Evolutionary conservation across 441 rosid genomes (phyloP).

Genomic region (Iberis amara): DNA sequence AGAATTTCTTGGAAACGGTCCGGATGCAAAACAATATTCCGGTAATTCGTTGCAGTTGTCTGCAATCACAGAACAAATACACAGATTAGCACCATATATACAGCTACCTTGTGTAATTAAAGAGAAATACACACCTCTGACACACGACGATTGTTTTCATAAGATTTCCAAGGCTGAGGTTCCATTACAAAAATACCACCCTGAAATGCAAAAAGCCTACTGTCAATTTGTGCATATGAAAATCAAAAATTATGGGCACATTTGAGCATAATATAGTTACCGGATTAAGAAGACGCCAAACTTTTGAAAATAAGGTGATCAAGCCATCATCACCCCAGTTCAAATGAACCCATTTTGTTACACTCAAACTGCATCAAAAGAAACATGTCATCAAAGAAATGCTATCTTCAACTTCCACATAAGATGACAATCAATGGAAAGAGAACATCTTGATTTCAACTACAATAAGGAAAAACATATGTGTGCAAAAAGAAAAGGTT

Average conservation of each 20-base stretch:
- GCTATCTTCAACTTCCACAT: neutral
- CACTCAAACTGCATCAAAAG: constrained; percentile 63
- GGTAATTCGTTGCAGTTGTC: constrained; percentile 57
- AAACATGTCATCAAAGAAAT: neutral
- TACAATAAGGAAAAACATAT: neutral
- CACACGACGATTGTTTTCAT: constrained; percentile 66
- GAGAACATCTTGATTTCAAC: neutral
- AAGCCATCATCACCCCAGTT: constrained; percentile 96
- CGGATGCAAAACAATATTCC: constrained; percentile 43
- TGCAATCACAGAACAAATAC: constrained; percentile 35
- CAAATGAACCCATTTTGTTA: constrained; percentile 91
- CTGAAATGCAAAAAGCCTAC: constrained; percentile 35
- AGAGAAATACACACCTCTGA: constrained; percentile 53
- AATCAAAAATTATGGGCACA: neutral
- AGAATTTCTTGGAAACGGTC: constrained; percentile 67
- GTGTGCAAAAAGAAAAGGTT: neutral
- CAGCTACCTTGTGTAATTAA: neutral
- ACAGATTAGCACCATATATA: constrained; percentile 4
- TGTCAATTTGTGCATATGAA: neutral
- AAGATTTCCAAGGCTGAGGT: constrained; percentile 96
- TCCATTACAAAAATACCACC: constrained; percentile 86
- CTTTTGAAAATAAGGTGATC: constrained; percentile 59
- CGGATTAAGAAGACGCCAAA: constrained; percentile 74
- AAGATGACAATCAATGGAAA: neutral
- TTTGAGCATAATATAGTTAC: constrained; percentile 31